These are phyloP conservation scores for Boletus edulis DNA, from an alignment of 768 basidiomycete genomes.

Conservation along the genomic window DNA sequence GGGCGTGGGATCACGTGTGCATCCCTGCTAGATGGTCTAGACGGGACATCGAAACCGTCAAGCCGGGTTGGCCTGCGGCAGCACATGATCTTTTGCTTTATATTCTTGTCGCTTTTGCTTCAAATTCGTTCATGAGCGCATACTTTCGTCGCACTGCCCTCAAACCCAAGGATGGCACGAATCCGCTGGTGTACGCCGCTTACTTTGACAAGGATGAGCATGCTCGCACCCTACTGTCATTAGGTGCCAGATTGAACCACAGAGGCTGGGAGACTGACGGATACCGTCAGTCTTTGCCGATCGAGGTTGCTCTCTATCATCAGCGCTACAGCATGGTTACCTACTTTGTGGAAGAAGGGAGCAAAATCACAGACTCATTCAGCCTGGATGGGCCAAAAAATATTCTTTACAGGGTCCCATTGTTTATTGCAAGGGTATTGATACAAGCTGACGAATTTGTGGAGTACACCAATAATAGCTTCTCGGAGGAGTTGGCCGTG, in stretches of 20 bases:
- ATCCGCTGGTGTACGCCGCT: conserved; percentile 4
- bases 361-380: background rate
- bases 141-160: background rate
- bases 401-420: too few species aligned
- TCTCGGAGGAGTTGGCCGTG: background rate
- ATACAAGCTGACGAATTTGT: background rate
- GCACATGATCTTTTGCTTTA: conserved; percentile 1
- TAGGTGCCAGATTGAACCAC: background rate
- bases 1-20: background rate
- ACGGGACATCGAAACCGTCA: too few species aligned
- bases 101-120: background rate
- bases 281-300: background rate
- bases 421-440: background rate
- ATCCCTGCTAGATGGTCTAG: background rate
- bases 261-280: background rate
- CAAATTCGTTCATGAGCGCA: background rate
- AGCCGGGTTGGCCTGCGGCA: background rate
- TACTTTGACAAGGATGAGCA: background rate
- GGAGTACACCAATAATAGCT: background rate
- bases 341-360: background rate
- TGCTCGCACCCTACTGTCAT: background rate
- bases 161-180: background rate
- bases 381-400: too few species aligned
- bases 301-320: background rate
- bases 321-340: background rate